Percentiles rank a stretch among this genome's conserved stretches.
These are phyloP conservation scores for Fusarium sp. DNA, from an alignment of 2,329 filamentous ascomycete species.

Conservation along the genomic window DNA sequence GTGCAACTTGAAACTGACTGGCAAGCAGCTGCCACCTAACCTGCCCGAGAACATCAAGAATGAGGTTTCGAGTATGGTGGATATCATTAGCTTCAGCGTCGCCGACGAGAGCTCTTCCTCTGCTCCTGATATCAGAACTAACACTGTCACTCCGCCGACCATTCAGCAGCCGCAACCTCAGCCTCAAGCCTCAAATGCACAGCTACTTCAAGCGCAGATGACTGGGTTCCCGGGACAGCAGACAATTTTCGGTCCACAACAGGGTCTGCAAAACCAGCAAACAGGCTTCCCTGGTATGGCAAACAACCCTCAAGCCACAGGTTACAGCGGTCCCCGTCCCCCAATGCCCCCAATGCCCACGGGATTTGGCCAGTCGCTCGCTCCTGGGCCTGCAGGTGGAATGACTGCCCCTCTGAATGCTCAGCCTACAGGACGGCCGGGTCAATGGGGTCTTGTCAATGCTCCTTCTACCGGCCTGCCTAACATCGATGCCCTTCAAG, in stretches of 20 bases:
- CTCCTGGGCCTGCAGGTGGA: slow-evolving; percentile 67
- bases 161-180: slow-evolving; percentile 78
- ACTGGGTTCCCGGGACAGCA: slow-evolving; percentile 72
- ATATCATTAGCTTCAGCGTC: slow-evolving; percentile 96
- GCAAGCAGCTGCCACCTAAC: slow-evolving; percentile 77
- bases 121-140: slow-evolving; percentile 65
- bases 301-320: slow-evolving; percentile 76
- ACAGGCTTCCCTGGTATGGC: slow-evolving; percentile 75
- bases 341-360: slow-evolving; percentile 84
- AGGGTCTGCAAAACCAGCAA: slow-evolving; percentile 70
- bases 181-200: slow-evolving; percentile 77
- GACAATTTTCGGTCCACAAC: slow-evolving; percentile 67
- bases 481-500: slow-evolving; percentile 91
- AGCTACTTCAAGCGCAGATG: slow-evolving; percentile 72
- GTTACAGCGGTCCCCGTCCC: slow-evolving; percentile 85
- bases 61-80: slow-evolving; percentile 99
- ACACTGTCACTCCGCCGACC: slow-evolving; percentile 59
- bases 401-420: slow-evolving; percentile 77
- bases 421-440: slow-evolving; percentile 92
- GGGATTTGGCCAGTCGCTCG: slow-evolving; percentile 64
- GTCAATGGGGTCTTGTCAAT: slow-evolving; percentile 99
- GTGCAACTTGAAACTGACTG: slow-evolving; percentile 91
- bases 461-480: slow-evolving; percentile 88
- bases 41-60: slow-evolving; percentile 91
- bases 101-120: slow-evolving; percentile 79